Evolutionary conservation across 148 eudicot genomes (phyloP), one percentile per base, ranked within the genome.

Genomic region (Camellia sinensis): DNA sequence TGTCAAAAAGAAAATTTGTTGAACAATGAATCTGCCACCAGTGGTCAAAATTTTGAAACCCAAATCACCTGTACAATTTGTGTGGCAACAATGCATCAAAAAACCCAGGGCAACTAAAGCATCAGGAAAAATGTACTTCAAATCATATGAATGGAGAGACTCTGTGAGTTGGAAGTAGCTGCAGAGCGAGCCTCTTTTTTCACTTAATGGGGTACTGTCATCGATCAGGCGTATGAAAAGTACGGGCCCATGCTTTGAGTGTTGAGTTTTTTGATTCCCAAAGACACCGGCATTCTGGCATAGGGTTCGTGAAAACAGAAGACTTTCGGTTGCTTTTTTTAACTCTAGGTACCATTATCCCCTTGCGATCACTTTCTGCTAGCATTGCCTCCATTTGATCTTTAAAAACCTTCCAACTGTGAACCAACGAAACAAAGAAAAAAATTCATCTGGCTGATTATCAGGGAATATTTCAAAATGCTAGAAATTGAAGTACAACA

Each of bases 201-300:
- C 19, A 22, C 46, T 60, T 43, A 60, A 59, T 15, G 48, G 18
- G 71, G 64, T 29, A 19, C 3, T 22, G 6, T n/a, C 41, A 79
- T 7, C 67, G 60, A 82, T 83, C 76, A 22, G 84, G 77, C 48
- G 77, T 54, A 46, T 72, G 70, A 80, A 61, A 76, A 50, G 79
- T 52, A 57, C 73, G 73, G 62, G 85, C 78, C 78, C 50, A 60
- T 61, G 68, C 37, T 29, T 29, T 80, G 52, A 87, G 84, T 54
- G 86, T 91, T 5, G 83, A 71, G 83, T 90, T 89, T 53, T 80
- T 87, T 67, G 91, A 78, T 68, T 87, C 88, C 85, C 86, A 85
- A 21, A 94, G 88, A 80, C 98, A 94, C 81, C 86, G 83, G 82
- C 98, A 94, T 67, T 89, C 91, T 8, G 97, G 98, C 80, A 91